A percentile compares a stretch with the other conserved stretches of the same genome.
These are phyloP conservation scores for Hypoxylon rickii DNA, from an alignment of 495 filamentous ascomycete species.

Conservation along the genomic window DNA sequence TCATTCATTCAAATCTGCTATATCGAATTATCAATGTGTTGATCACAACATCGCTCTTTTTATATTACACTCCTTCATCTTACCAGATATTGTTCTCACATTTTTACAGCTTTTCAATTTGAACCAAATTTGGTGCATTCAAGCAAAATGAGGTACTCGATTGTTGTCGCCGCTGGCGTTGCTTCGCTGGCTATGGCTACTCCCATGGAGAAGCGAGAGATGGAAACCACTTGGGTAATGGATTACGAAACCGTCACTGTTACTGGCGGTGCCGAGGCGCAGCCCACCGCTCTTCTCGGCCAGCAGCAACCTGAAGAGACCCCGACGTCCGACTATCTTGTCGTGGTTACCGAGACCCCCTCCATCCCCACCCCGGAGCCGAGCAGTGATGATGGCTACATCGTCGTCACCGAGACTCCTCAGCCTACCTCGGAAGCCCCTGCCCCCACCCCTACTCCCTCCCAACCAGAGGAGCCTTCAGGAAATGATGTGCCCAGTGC, in stretches of 20 bases:
- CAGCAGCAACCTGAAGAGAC: conserved; percentile 11
- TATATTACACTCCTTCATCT: conserved; percentile 12
- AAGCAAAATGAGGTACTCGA: conserved; percentile 70
- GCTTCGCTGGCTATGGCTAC: conserved; percentile 64
- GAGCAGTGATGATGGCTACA: conserved; percentile 3
- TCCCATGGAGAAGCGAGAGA: conserved; percentile 61
- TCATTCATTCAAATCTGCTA: conserved; percentile 19
- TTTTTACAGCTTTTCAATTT: conserved; percentile 15
- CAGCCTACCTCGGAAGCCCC: not conserved
- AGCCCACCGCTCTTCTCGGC: conserved; percentile 23
- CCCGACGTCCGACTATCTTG: conserved; percentile 3
- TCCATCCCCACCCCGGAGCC: conserved; percentile 15
- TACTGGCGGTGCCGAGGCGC: conserved; percentile 39
- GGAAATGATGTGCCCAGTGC: conserved; percentile 50
- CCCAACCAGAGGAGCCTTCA: conserved; percentile 7
- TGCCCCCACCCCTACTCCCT: not conserved
- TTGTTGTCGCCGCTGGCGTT: conserved; percentile 63
- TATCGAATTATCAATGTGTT: conserved; percentile 19
- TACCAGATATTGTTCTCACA: conserved; percentile 25
- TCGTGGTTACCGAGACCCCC: conserved; percentile 34
- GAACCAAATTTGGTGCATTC: conserved; percentile 11
- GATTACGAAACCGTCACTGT: conserved; percentile 66
- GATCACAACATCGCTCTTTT: conserved; percentile 29
- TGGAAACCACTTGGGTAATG: conserved; percentile 58
- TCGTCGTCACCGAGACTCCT: not conserved